These are phyloP conservation scores for Pachyrhizus erosus DNA, from an alignment of 306 rosid genomes.

Conservation along the genomic window DNA sequence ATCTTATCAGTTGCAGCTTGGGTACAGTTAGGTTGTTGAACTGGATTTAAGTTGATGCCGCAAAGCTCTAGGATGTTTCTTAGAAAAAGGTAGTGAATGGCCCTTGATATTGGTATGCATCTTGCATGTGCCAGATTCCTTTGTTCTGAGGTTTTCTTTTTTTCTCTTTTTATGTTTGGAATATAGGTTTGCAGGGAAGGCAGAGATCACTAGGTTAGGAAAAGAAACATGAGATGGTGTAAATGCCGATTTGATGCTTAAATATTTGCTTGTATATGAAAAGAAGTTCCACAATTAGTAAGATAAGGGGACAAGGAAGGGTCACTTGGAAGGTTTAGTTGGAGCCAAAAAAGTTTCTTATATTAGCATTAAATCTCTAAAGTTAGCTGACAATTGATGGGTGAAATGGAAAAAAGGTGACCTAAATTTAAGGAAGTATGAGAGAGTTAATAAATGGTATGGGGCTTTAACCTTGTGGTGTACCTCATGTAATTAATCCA, in stretches of 20 bases:
- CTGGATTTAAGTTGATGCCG: neutral
- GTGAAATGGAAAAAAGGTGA: neutral
- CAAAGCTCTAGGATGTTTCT: neutral
- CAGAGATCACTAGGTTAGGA: neutral
- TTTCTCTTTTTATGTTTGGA: neutral
- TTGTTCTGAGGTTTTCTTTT: neutral
- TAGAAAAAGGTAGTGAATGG: neutral
- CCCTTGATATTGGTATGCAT: neutral
- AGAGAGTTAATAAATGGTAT: conserved; percentile 1
- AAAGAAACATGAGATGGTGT: neutral
- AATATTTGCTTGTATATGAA: neutral
- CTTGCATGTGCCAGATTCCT: neutral
- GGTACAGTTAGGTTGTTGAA: neutral
- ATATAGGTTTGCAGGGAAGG: neutral
- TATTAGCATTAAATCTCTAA: neutral
- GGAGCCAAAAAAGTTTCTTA: neutral
- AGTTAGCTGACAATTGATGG: neutral
- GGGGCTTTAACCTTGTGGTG: neutral
- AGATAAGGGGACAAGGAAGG: neutral
- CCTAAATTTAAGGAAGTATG: neutral
- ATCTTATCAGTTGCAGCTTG: neutral
- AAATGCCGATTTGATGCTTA: neutral
- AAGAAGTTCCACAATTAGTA: neutral
- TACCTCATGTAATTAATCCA: neutral
- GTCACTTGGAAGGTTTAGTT: neutral